A percentile compares a stretch with the other conserved stretches of the same genome.
Conservation (phyloP, 371 early-diverging fungal species). For the Zychaea mexicana region DNA sequence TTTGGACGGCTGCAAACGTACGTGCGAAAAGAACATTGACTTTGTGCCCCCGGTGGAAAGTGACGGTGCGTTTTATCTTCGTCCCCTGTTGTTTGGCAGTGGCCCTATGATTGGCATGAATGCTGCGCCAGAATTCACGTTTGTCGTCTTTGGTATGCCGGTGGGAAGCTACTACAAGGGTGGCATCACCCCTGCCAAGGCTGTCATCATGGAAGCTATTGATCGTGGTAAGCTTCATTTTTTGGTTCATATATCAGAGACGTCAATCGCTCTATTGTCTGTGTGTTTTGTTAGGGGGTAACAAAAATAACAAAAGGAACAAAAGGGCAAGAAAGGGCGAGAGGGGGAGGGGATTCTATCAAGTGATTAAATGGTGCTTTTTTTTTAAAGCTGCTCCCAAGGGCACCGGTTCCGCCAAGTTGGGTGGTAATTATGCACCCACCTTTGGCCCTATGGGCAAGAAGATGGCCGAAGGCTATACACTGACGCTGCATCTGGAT, state of each 20-base stretch:
- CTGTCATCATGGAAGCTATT: conserved; percentile 67
- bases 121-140: conserved; percentile 71
- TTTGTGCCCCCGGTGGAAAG: conserved; percentile 73
- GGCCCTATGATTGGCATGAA: conserved; percentile 71
- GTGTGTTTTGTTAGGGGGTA: too few species aligned
- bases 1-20: conserved; percentile 61
- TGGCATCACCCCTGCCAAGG: conserved; percentile 75
- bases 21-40: conserved; percentile 67
- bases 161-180: conserved; percentile 72
- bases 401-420: conserved; percentile 69
- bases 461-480: conserved; percentile 69
- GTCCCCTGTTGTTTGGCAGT: conserved; percentile 75
- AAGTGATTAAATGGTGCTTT: not conserved
- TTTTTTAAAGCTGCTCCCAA: conserved; percentile 50
- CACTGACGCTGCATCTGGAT: conserved; percentile 78
- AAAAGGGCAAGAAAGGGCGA: not conserved
- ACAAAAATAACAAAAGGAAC: not conserved
- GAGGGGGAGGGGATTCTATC: not conserved
- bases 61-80: conserved; percentile 68
- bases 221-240: conserved; percentile 62
- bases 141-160: conserved; percentile 73
- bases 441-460: conserved; percentile 57
- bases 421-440: conserved; percentile 82
- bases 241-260: not conserved
- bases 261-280: not conserved